Base-by-base conservation (phyloP, 176 grass and related monocot genomes). In the Themeda triandra region DNA sequence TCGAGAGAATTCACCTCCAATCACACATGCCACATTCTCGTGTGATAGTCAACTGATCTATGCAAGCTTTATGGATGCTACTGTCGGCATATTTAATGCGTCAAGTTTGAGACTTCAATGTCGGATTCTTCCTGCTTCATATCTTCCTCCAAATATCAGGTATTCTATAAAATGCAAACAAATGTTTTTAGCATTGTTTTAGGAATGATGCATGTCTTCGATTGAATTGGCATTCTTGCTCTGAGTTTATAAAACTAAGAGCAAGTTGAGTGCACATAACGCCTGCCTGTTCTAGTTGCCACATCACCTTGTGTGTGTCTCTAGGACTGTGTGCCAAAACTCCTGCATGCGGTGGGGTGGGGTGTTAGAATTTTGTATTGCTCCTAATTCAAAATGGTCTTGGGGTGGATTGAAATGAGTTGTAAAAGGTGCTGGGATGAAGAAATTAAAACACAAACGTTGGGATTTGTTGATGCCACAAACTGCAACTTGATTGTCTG, bases 41-140 rank as follows among this genome's bases (percentile, higher is more conserved):
- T 99, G 96, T 71, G 96, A 99, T 83, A 96, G 96, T 78, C 96
- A 99, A 94, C 69, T 93, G 63, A 95, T 99, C 76, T 99, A 96
- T 89, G 89, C 96, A 67, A 96, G 91, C 42, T 94, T 94, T 86
- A 73, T 94, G 51, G 93, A 98, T 81, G 93, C 93, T 28, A 93
- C 96, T 75, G 86, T 98, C 23, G 88, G 93, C 71, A 93, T 98
- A 88, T 98, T 98, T 84, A 92, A 71, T 29, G 93, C 93, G 30
- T 92, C 89, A 6, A 94, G 87, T 84, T 90, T 98, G 75, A 95
- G 79, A 81, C 87, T 95, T 25, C 91, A 92, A 80, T 98, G 96
- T 62, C 91, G 89, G 31, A 95, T 98, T 79, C 93, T 95, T 85
- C 93, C 96, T 85, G 79, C 89, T 37, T 87, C 96, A 13, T 98